Conservation (phyloP, 1,139 yeast species). For the Debaryomyces singareniensis region DNA sequence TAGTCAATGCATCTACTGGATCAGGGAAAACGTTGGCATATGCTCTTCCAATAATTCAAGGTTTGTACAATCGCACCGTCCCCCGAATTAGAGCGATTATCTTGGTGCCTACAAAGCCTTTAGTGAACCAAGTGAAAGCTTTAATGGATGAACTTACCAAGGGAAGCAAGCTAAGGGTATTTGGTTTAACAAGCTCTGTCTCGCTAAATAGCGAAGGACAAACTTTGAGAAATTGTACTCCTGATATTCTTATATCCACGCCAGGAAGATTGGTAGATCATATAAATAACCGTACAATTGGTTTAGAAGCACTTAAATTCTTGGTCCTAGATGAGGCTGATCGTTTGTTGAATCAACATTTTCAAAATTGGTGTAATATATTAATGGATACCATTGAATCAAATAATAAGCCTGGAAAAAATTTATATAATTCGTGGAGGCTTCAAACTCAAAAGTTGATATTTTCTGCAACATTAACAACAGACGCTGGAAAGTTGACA, state of each 20-base stretch:
- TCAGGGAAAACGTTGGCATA: constrained; percentile 95
- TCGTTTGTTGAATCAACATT: constrained; percentile 79
- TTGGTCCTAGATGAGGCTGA: constrained; percentile 95
- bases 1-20: constrained; percentile 94
- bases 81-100: constrained; percentile 73
- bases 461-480: constrained; percentile 89
- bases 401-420: constrained; percentile 10
- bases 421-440: constrained; percentile 23
- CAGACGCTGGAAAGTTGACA: constrained; percentile 84
- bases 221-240: constrained; percentile 40
- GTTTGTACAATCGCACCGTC: constrained; percentile 55
- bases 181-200: constrained; percentile 52
- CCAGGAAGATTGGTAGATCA: constrained; percentile 97
- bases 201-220: constrained; percentile 63
- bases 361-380: constrained; percentile 85
- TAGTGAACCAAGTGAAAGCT: constrained; percentile 72
- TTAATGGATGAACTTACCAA: constrained; percentile 55
- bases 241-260: constrained; percentile 78
- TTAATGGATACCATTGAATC: constrained; percentile 47
- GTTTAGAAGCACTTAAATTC: constrained; percentile 50
- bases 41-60: constrained; percentile 73
- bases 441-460: constrained; percentile 51
- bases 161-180: constrained; percentile 60
- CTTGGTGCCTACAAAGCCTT: constrained; percentile 85
- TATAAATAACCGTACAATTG: constrained; percentile 33